phyloP scores from a whole-genome alignment of 1,284 basidiomycete genomes.

The Meripilus lineatus region DNA sequence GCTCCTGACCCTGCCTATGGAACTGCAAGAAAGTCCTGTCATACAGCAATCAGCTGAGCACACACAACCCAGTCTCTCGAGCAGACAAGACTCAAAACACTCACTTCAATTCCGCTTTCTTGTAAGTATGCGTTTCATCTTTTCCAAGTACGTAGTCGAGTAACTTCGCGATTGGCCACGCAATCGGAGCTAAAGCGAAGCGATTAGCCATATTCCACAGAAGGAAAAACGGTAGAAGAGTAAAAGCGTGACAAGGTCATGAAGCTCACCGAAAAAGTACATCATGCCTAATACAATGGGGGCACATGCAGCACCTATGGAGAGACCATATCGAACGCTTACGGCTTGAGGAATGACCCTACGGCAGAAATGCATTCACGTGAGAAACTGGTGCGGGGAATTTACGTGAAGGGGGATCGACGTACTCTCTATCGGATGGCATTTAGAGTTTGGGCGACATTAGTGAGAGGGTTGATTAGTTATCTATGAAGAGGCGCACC shows the following conservation, averaged over 20 bases:
- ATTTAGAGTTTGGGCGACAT: neutral
- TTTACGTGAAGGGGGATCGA: conserved; percentile 5
- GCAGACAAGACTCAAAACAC: neutral
- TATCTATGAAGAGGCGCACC: conserved; percentile 43
- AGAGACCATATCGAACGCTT: conserved; percentile 87
- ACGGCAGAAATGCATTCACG: neutral
- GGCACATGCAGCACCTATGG: conserved; percentile 84
- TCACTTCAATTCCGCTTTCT: conserved; percentile 83
- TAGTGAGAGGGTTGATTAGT: neutral
- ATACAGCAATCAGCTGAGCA: neutral
- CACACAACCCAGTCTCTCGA: too few relatives aligned
- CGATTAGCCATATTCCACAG: neutral
- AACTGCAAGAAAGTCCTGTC: conserved; percentile 80
- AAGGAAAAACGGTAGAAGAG: conserved; percentile 3
- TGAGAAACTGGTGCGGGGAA: neutral
- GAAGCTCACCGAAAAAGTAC: conserved; percentile 64
- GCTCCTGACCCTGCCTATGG: conserved; percentile 83
- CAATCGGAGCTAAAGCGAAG: conserved; percentile 64
- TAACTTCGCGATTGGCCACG: conserved; percentile 85
- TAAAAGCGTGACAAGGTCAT: neutral
- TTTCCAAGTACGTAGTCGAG: conserved; percentile 77
- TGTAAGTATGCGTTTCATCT: conserved; percentile 75
- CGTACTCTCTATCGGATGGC: conserved; percentile 40
- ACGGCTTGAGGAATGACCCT: conserved; percentile 87
- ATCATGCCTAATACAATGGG: conserved; percentile 79